phyloP scores from a whole-genome alignment of 306 rosid genomes.

The Cucumis sativus region Cucumber_9930_V3 NC_026660.2:15255501-15256000 shows the following conservation, averaged over 20 bases:
- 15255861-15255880: background rate
- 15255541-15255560: constrained; percentile 8
- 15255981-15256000: background rate
- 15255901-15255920: background rate
- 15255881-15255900: background rate
- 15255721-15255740: background rate
- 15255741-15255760: background rate
- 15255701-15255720: background rate
- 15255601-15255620: background rate
- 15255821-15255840: background rate
- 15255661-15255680: background rate
- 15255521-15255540: constrained; percentile 72
- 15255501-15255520: constrained; percentile 97
- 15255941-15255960: background rate
- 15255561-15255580: background rate
- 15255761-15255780: background rate
- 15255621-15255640: background rate
- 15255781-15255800: background rate
- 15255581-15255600: background rate
- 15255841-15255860: background rate
- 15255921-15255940: background rate
- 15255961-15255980: background rate
- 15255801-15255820: background rate
- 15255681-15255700: background rate
- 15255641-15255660: background rate